phyloP scores from a whole-genome alignment of 225 moss, liverwort and hornwort species.

The Physcomitrium patens region DNA sequence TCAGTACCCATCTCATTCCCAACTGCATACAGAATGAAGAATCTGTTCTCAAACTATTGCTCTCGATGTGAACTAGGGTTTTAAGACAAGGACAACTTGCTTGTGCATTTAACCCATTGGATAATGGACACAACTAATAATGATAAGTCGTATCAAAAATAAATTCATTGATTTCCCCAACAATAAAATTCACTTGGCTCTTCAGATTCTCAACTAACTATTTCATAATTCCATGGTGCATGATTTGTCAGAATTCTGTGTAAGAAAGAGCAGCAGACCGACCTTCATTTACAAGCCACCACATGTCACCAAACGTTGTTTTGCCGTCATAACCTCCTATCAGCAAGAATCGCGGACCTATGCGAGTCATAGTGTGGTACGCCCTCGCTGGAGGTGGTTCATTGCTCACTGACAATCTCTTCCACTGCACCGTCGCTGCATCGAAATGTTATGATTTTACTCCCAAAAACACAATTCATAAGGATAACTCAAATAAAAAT shows the following conservation, averaged over 20 bases:
- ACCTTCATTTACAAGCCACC: constrained; percentile 99
- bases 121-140: constrained; percentile 16
- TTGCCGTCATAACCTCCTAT: constrained; percentile 98
- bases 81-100: constrained; percentile 14
- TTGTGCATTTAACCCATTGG: neutral
- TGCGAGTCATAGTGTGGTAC: constrained; percentile 89
- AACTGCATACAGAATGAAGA: neutral
- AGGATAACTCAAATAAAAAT: constrained; percentile 11
- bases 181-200: neutral
- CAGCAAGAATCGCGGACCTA: constrained; percentile 82
- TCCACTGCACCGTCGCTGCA: constrained; percentile 95
- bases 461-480: neutral
- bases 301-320: constrained; percentile 88
- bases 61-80: neutral
- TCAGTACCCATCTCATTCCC: constrained; percentile 11
- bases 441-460: constrained; percentile 10
- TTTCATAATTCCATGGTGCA: neutral
- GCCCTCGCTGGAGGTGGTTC: constrained; percentile 92
- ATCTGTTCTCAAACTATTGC: constrained; percentile 10
- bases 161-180: neutral
- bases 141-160: neutral
- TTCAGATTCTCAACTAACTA: constrained; percentile 7
- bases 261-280: constrained; percentile 3
- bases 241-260: neutral
- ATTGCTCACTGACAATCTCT: constrained; percentile 78